Base-by-base conservation (phyloP, 2,329 filamentous ascomycete species). In the Blastomyces parvus region DNA sequence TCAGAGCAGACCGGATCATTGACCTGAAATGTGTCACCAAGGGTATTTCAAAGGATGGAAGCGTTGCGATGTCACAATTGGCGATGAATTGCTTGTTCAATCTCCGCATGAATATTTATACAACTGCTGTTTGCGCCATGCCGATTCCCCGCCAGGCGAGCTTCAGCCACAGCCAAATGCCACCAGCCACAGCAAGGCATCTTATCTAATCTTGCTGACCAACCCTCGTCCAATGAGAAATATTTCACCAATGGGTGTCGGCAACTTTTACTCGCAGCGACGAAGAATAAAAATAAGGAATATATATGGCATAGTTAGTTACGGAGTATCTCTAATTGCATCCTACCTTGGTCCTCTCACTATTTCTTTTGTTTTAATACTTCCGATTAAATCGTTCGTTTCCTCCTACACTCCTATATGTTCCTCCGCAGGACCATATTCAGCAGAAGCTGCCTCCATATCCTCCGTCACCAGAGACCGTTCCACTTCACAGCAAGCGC, bases 401-500 rank as follows among this genome's bases (percentile, higher is more conserved):
- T 14, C 9, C 46, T 11, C 9, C 46, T 11, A 48, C 11, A 48
- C 9, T 59, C 44, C 63, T 65, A 63, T 63, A 68, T 68, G 66
- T 66, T 65, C 62, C 33, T 46, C 56, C 62, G 59, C 53, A 48
- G 62, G 64, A 53, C 64, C 64, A 50, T 46, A 59, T 62, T 61
- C 61, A 59, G 27, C 60, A 63, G 63, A 62, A 44, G 59, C 48
- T 52, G 53, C 46, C 55, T 61, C 42, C 61, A 64, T 59, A 36
- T 59, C 53, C 63, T 64, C 27, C 61, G 64, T 17, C 64, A 67
- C 60, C 69, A 68, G 44, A 69, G 69, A 61, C 65, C 70, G 17
- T 68, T 72, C 53, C 75, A 74, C 64, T 75, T 73, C 48, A 67
- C 75, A 53, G 71, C 73, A 61, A 69, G 72, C 46, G 71, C 72